Evolutionary conservation across 352 stramenopile genomes (phyloP), one percentile per base, ranked within the genome.

Genomic region (Sclerospora graminicola): DNA sequence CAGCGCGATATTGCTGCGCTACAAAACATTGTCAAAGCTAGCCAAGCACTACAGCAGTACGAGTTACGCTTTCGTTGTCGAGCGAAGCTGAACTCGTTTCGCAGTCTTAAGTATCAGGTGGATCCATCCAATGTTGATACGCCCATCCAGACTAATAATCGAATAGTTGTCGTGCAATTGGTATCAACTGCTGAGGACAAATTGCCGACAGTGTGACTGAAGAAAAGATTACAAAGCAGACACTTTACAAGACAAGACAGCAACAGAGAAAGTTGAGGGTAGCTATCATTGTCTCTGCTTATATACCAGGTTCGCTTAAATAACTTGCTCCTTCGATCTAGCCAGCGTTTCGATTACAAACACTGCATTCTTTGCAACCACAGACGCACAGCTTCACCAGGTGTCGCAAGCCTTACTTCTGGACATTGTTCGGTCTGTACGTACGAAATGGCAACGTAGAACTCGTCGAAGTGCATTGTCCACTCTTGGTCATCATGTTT

Each of bases 391-490:
- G n/a, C n/a, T n/a, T n/a, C n/a, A n/a, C n/a, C n/a, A 26, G 21
- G 21, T 6, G 21, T 6, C 21, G 21, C 21, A 6, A n/a, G n/a
- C n/a, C n/a, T 3, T 26, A 26, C 21, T 26, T 26, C 49, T 26
- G 45, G 55, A 52, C 48, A 69, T 15, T 60, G 51, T 35, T 75
- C 60, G 11, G 54, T 49, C 23, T 89, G 74, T 23, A 84, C 37
- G 42, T 72, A 68, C 19, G 71, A 65, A 11, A 89, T 69, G 5
- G 65, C 72, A 19, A 82, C 46, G 55, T 85, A 89, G 46, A 89
- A 87, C 19, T 84, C 69, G 37, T 86, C 72, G 23, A 82, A 67
- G 40, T 57, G 52, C 65, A 85, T 82, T 40, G 23, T 46, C 48
- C 45, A 54, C 9, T 46, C 27, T 42, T 48, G 41, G 11, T 51